phyloP scores from a whole-genome alignment of 768 basidiomycete species.

The Guyanaporus albipodus region DNA sequence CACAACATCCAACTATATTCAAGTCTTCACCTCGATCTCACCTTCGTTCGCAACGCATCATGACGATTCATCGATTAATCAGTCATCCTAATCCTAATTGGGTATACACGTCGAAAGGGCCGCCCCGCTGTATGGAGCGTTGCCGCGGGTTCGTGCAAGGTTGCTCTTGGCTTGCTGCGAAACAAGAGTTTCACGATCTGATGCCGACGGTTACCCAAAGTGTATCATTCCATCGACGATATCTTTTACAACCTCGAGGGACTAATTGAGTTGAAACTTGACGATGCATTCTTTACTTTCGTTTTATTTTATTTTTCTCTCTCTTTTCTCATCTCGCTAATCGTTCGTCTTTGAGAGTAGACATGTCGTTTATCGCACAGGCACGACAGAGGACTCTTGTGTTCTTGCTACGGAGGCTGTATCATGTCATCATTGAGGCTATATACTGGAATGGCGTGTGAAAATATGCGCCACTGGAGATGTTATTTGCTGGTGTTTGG shows the following conservation, averaged over 20 bases:
- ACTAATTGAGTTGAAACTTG: slow-evolving; percentile 20
- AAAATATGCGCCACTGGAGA: not conserved
- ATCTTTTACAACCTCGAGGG: slow-evolving; percentile 13
- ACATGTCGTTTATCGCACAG: slow-evolving; percentile 19
- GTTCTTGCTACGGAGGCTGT: slow-evolving; percentile 21
- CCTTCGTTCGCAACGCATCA: slow-evolving; percentile 13
- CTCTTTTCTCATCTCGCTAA: not conserved
- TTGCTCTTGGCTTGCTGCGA: slow-evolving; percentile 2
- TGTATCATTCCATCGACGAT: slow-evolving; percentile 20
- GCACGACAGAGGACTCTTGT: slow-evolving; percentile 7
- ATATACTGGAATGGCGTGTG: too few relatives aligned
- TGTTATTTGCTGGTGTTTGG: slow-evolving; percentile 25
- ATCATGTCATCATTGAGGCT: slow-evolving; percentile 15
- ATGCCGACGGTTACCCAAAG: slow-evolving; percentile 10
- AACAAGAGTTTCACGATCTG: slow-evolving; percentile 10
- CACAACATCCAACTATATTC: slow-evolving; percentile 9
- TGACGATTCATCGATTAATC: slow-evolving; percentile 20
- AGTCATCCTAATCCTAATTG: slow-evolving; percentile 24
- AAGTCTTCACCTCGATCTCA: slow-evolving; percentile 14
- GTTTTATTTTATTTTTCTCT: not conserved
- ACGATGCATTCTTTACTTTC: too few relatives aligned
- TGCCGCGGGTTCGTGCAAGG: not conserved
- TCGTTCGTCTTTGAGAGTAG: slow-evolving; percentile 9
- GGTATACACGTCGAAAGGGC: slow-evolving; percentile 18
- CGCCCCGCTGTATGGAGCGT: slow-evolving; percentile 6